phyloP scores from a whole-genome alignment of 164 flowering plant species.

The Sextonia rubra region DNA sequence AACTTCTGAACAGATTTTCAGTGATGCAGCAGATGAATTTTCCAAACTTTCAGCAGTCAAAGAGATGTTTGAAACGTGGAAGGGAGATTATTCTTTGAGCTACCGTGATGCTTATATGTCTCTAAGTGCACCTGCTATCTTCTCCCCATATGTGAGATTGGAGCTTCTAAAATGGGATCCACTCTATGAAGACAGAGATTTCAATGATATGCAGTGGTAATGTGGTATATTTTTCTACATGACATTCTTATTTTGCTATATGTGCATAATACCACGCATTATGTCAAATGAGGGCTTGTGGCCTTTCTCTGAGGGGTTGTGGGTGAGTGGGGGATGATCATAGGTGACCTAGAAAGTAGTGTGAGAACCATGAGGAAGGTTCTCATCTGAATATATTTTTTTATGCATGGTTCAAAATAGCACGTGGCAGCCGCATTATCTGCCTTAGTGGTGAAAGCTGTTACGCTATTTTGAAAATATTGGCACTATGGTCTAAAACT shows the following conservation, averaged over 20 bases:
- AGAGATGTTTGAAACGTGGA: slow-evolving; percentile 73
- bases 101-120: slow-evolving; percentile 93
- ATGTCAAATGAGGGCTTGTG: too few relatives aligned
- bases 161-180: slow-evolving; percentile 99
- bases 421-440: too few relatives aligned
- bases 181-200: slow-evolving; percentile 64
- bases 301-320: too few relatives aligned
- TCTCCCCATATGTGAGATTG: slow-evolving; percentile 89
- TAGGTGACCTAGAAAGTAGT: too few relatives aligned
- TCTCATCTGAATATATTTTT: too few relatives aligned
- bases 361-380: too few relatives aligned
- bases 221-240: background rate
- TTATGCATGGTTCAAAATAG: too few relatives aligned
- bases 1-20: slow-evolving; percentile 68
- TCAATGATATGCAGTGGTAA: slow-evolving; percentile 86
- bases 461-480: too few relatives aligned
- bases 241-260: background rate
- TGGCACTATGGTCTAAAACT: too few relatives aligned
- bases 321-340: too few relatives aligned
- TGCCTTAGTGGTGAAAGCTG: too few relatives aligned
- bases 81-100: slow-evolving; percentile 52
- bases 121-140: slow-evolving; percentile 65
- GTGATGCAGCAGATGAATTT: slow-evolving; percentile 82
- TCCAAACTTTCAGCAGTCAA: slow-evolving; percentile 67
- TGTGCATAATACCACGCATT: too few relatives aligned